Conservation (phyloP, 106 monocot genomes). For the Iris macrosiphon region DNA sequence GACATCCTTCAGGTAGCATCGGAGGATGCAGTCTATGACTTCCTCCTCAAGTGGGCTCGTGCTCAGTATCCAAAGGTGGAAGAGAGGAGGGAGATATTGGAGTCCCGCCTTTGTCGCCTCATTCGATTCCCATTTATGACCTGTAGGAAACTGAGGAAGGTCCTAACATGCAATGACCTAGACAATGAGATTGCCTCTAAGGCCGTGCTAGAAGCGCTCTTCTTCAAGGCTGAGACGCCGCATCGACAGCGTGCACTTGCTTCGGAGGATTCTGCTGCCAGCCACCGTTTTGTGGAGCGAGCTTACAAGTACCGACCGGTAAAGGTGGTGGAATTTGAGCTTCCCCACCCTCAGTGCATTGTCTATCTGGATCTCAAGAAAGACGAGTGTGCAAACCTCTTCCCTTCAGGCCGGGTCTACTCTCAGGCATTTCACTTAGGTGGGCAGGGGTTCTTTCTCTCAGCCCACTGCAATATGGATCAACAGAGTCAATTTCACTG, state of each 20-base stretch:
- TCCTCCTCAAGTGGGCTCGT: conserved; percentile 69
- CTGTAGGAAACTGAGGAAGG: conserved; percentile 56
- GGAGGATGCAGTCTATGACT: conserved; percentile 71
- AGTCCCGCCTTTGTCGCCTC: conserved; percentile 33
- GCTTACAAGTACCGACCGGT: conserved; percentile 73
- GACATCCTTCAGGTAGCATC: conserved; percentile 75
- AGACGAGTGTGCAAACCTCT: conserved; percentile 55
- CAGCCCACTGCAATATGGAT: conserved; percentile 75
- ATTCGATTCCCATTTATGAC: conserved; percentile 69
- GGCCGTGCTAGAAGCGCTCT: conserved; percentile 57
- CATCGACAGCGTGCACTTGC: conserved; percentile 49
- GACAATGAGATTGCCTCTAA: conserved; percentile 57
- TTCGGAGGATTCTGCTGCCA: conserved; percentile 25
- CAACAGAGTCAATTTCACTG: conserved; percentile 70
- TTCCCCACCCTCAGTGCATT: conserved; percentile 69
- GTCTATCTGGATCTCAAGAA: conserved; percentile 62
- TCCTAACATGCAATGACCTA: conserved; percentile 46
- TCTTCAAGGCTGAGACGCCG: conserved; percentile 65
- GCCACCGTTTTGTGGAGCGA: conserved; percentile 40
- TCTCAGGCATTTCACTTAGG: conserved; percentile 76
- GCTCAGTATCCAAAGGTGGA: conserved; percentile 52
- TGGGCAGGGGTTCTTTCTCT: conserved; percentile 78
- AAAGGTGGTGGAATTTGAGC: conserved; percentile 71
- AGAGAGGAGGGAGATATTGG: conserved; percentile 51
- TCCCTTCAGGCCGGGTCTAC: conserved; percentile 60